These are phyloP conservation scores for Phytophthora sp. DNA, from an alignment of 352 stramenopile genomes.

Conservation along the genomic window DNA sequence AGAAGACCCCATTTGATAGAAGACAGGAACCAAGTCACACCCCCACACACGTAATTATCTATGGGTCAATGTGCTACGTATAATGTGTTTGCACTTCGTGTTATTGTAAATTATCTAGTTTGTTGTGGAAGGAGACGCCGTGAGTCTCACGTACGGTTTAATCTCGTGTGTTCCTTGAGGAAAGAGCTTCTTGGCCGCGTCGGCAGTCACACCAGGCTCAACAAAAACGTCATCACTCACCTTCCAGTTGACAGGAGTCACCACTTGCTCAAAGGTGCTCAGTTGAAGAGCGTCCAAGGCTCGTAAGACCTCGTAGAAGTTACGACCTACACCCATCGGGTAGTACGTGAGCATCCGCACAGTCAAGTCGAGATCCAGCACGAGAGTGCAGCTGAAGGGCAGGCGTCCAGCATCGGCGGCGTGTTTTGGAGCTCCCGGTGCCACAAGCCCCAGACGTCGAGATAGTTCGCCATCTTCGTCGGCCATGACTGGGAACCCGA, in stretches of 20 bases:
- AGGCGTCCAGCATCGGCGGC: constrained; percentile 59
- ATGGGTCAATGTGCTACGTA: constrained; percentile 42
- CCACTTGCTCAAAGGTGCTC: constrained; percentile 74
- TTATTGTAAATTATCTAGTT: constrained; percentile 50
- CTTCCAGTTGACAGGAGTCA: constrained; percentile 87
- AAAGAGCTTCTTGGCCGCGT: constrained; percentile 82
- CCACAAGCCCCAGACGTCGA: constrained; percentile 59
- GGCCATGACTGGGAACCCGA: constrained; percentile 73
- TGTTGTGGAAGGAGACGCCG: constrained; percentile 65
- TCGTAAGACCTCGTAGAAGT: constrained; percentile 83
- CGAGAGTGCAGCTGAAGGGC: constrained; percentile 68
- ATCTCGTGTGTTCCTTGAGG: constrained; percentile 85
- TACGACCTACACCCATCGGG: constrained; percentile 71
- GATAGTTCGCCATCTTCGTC: constrained; percentile 74
- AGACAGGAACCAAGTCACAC: constrained; percentile 19
- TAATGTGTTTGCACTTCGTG: constrained; percentile 25
- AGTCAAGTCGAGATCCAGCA: constrained; percentile 80
- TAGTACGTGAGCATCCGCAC: constrained; percentile 73
- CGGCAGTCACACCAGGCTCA: constrained; percentile 63
- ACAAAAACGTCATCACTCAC: constrained; percentile 88
- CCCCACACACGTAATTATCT: constrained; percentile 32
- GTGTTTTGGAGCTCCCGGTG: constrained; percentile 47
- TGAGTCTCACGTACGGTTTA: constrained; percentile 80
- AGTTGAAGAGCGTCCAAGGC: constrained; percentile 77
- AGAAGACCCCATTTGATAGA: constrained; percentile 31